Conservation (phyloP, 192 early-diverging fungal species). For the Podochytrium sp. region DNA sequence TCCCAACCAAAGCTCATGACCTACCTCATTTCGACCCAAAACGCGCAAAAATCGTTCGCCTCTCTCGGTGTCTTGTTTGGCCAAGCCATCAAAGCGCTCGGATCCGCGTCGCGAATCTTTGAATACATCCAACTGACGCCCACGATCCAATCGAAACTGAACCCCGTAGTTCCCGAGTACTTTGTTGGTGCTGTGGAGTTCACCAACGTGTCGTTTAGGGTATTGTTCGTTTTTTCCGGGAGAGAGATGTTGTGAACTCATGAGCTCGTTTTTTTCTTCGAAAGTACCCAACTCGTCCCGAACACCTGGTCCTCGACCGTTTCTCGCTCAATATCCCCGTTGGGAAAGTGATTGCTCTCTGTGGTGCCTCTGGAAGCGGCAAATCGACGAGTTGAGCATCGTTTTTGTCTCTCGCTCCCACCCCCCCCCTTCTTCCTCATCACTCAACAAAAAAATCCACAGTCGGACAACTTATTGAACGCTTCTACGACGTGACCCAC, state of each 20-base stretch:
- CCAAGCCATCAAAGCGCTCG: slow-evolving; percentile 46
- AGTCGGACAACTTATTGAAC: slow-evolving; percentile 47
- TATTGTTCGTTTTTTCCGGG: background rate
- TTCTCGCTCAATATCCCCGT: slow-evolving; percentile 36
- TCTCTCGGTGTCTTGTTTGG: slow-evolving; percentile 47
- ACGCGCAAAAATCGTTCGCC: slow-evolving; percentile 44
- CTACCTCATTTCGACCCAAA: slow-evolving; percentile 52
- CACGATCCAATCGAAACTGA: slow-evolving; percentile 12
- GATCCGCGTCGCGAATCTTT: slow-evolving; percentile 42
- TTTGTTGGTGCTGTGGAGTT: slow-evolving; percentile 43
- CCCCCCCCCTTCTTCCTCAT: too few relatives aligned
- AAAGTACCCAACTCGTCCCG: slow-evolving; percentile 43
- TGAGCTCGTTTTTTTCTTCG: slow-evolving; percentile 20
- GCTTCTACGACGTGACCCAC: slow-evolving; percentile 41
- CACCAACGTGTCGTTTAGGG: slow-evolving; percentile 32
- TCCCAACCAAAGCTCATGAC: slow-evolving; percentile 39
- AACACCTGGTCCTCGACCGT: slow-evolving; percentile 32
- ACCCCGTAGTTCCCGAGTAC: background rate
- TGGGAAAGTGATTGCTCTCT: slow-evolving; percentile 43
- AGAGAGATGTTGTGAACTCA: background rate
- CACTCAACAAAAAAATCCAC: too few relatives aligned
- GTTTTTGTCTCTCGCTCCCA: too few relatives aligned
- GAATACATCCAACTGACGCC: slow-evolving; percentile 43
- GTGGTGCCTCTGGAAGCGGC: slow-evolving; percentile 41
- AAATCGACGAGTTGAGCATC: too few relatives aligned